phyloP scores from a whole-genome alignment of 2,329 filamentous ascomycete genomes.

The Aspergillus ochraceus region DNA sequence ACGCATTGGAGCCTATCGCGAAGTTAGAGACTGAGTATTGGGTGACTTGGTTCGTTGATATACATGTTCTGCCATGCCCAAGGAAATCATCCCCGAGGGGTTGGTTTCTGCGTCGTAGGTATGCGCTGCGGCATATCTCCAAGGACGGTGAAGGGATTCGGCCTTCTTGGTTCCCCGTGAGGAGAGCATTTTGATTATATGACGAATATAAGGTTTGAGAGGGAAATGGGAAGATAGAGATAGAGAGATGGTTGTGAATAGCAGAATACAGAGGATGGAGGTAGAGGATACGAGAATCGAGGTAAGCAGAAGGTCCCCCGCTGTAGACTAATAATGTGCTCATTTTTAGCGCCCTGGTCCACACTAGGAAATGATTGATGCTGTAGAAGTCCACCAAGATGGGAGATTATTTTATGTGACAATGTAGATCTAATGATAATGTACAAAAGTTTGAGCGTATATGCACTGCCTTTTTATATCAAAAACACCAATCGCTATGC shows the following conservation, averaged over 20 bases:
- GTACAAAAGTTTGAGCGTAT: not conserved
- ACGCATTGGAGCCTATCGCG: slow-evolving; percentile 35
- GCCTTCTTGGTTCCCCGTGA: slow-evolving; percentile 25
- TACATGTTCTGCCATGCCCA: slow-evolving; percentile 40
- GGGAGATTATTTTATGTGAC: not conserved
- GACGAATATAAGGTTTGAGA: not conserved
- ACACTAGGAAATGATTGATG: not conserved
- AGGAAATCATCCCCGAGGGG: slow-evolving; percentile 34
- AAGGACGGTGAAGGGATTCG: slow-evolving; percentile 22
- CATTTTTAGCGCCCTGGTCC: not conserved
- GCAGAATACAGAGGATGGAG: too few relatives aligned
- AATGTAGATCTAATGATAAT: not conserved
- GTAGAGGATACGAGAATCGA: too few relatives aligned
- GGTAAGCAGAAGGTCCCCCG: not conserved
- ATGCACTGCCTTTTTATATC: not conserved
- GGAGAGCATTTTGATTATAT: slow-evolving; percentile 26
- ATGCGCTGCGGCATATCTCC: slow-evolving; percentile 27
- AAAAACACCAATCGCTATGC: slow-evolving; percentile 21
- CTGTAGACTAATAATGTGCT: not conserved
- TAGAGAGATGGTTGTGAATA: not conserved
- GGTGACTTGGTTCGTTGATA: not conserved
- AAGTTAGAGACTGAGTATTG: slow-evolving; percentile 1
- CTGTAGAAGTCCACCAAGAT: not conserved
- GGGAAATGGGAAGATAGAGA: not conserved
- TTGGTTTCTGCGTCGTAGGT: slow-evolving; percentile 31